Evolutionary conservation across 2,329 filamentous ascomycete genomes (phyloP).

Genomic region (Fusarium succisae): DNA sequence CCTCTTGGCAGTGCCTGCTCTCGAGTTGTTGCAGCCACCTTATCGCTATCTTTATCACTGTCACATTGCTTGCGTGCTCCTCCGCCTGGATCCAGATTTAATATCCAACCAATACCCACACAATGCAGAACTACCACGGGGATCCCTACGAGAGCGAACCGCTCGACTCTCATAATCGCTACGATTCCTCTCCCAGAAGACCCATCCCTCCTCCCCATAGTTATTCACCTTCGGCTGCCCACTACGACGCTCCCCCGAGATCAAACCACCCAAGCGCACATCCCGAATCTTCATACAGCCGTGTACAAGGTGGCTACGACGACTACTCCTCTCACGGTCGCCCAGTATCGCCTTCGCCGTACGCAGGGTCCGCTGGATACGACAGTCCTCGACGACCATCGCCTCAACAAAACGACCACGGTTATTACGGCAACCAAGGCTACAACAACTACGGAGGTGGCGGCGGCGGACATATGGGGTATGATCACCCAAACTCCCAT

Average conservation of each 20-base stretch:
- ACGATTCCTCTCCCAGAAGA: slow-evolving; percentile 37
- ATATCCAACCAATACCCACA: slow-evolving; percentile 19
- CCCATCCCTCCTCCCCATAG: slow-evolving; percentile 36
- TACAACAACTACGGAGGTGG: slow-evolving; percentile 31
- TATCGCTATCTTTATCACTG: background rate
- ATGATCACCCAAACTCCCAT: slow-evolving; percentile 38
- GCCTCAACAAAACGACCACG: slow-evolving; percentile 34
- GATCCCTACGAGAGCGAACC: slow-evolving; percentile 51
- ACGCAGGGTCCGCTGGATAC: slow-evolving; percentile 34
- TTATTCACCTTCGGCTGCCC: slow-evolving; percentile 36
- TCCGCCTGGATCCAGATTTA: slow-evolving; percentile 23
- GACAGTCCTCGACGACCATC: slow-evolving; percentile 36
- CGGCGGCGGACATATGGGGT: slow-evolving; percentile 39
- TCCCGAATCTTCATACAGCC: slow-evolving; percentile 39
- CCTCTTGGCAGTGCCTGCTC: slow-evolving; percentile 21
- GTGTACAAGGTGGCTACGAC: slow-evolving; percentile 31
- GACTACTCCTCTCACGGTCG: slow-evolving; percentile 26
- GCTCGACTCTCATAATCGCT: slow-evolving; percentile 43
- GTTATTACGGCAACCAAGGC: slow-evolving; percentile 25
- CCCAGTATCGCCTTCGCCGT: slow-evolving; percentile 29
- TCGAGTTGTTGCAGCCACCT: slow-evolving; percentile 4
- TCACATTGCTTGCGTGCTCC: slow-evolving; percentile 7
- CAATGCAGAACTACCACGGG: slow-evolving; percentile 48
- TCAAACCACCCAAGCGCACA: slow-evolving; percentile 38
- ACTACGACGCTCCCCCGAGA: slow-evolving; percentile 41